Percentiles rank a stretch among this genome's conserved stretches.
phyloP scores from a whole-genome alignment of 768 basidiomycete species.

The Suillus brevipes region DNA sequence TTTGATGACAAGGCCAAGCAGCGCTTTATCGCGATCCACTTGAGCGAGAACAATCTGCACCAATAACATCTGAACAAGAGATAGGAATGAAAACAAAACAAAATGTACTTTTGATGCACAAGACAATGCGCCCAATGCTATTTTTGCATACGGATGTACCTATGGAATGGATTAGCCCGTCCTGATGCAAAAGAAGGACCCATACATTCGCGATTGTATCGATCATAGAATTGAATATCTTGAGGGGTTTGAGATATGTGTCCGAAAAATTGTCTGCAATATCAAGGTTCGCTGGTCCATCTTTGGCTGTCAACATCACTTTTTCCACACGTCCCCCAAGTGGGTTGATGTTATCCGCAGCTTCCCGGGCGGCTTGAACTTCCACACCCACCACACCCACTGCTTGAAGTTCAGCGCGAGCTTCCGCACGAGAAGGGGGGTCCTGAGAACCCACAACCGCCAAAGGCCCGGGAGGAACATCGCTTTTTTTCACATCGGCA shows the following conservation, averaged over 20 bases:
- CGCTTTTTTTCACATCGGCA: neutral
- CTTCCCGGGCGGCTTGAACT: neutral
- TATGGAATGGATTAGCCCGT: neutral
- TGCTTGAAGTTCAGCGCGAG: neutral
- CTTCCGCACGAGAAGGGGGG: neutral
- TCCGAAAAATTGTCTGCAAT: neutral
- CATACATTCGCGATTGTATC: neutral
- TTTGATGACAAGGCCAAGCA: slow-evolving; percentile 6
- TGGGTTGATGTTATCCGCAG: neutral
- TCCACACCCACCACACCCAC: neutral
- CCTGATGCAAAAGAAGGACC: no score
- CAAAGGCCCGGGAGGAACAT: neutral
- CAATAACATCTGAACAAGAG: neutral
- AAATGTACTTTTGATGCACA: slow-evolving; percentile 6
- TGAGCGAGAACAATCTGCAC: slow-evolving; percentile 6
- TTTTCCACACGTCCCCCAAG: neutral
- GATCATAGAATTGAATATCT: neutral
- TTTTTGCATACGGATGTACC: slow-evolving; percentile 11
- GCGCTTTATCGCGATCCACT: slow-evolving; percentile 1
- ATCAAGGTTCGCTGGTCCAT: neutral
- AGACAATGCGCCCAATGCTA: slow-evolving; percentile 4
- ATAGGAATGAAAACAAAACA: neutral
- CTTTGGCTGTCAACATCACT: neutral
- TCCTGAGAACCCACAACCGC: neutral
- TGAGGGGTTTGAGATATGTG: slow-evolving; percentile 10